Evolutionary conservation across 2,329 filamentous ascomycete genomes (phyloP).

Genomic region (Metarhizium anisopliae): DNA sequence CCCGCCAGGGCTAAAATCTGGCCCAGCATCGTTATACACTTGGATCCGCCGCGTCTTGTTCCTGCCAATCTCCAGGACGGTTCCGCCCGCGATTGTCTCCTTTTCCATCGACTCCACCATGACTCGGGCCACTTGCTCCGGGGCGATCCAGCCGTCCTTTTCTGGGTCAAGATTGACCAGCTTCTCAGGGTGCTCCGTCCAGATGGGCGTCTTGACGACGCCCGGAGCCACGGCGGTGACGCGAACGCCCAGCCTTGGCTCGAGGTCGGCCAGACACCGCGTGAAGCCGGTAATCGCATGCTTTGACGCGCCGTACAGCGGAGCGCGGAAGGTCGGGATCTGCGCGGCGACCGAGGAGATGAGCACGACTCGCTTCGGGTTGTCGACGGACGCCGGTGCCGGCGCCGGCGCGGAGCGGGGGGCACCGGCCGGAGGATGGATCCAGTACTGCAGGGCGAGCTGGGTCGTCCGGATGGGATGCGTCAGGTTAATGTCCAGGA

Average conservation of each 20-base stretch:
- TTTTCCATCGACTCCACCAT: slow-evolving; percentile 32
- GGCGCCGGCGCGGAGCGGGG: neutral
- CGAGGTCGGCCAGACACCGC: slow-evolving; percentile 28
- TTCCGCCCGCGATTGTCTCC: slow-evolving; percentile 26
- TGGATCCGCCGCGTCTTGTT: slow-evolving; percentile 22
- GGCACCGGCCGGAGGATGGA: slow-evolving; percentile 14
- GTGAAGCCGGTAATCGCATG: slow-evolving; percentile 30
- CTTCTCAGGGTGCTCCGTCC: slow-evolving; percentile 36
- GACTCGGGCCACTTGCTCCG: slow-evolving; percentile 31
- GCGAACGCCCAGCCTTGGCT: slow-evolving; percentile 23
- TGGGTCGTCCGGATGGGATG: slow-evolving; percentile 33
- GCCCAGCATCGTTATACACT: slow-evolving; percentile 29
- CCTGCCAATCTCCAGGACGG: slow-evolving; percentile 31
- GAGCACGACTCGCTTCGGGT: slow-evolving; percentile 28
- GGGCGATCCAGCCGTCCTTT: slow-evolving; percentile 31
- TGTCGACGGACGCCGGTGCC: slow-evolving; percentile 7
- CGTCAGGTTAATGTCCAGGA: slow-evolving; percentile 31
- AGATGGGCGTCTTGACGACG: slow-evolving; percentile 34
- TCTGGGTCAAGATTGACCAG: slow-evolving; percentile 23
- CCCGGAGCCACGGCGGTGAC: slow-evolving; percentile 37
- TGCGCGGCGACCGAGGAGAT: slow-evolving; percentile 29
- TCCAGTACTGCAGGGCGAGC: slow-evolving; percentile 29
- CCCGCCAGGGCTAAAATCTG: slow-evolving; percentile 16
- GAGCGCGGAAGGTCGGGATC: slow-evolving; percentile 21
- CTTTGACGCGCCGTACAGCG: slow-evolving; percentile 31